phyloP scores from a whole-genome alignment of 2,329 filamentous ascomycete genomes.

The Fusarium caatingaense region DNA sequence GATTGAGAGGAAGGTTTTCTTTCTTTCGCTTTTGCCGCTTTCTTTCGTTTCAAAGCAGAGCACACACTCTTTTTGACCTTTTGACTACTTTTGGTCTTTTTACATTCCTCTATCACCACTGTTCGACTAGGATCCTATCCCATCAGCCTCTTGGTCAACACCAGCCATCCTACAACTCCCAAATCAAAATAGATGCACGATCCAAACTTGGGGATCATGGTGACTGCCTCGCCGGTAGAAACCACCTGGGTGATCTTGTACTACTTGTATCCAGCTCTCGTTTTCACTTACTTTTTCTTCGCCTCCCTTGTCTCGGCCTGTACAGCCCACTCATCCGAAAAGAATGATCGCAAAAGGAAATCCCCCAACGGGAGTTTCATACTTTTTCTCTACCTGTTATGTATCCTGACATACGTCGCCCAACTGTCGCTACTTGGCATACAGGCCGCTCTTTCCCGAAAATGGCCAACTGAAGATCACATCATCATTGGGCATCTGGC shows the following conservation, averaged over 20 bases:
- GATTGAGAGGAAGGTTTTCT: background rate
- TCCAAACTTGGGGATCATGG: constrained; percentile 17
- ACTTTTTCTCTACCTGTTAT: constrained; percentile 58
- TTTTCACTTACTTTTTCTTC: constrained; percentile 67
- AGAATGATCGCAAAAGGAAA: constrained; percentile 26
- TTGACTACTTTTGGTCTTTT: background rate
- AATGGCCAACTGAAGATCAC: constrained; percentile 60
- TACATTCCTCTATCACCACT: background rate
- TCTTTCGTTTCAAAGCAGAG: constrained; percentile 1
- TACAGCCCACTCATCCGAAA: constrained; percentile 61
- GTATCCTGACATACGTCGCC: constrained; percentile 59
- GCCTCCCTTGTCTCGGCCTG: constrained; percentile 66
- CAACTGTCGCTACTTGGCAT: constrained; percentile 58
- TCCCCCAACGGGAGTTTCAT: constrained; percentile 39
- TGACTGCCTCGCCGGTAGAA: constrained; percentile 31
- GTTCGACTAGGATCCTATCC: background rate
- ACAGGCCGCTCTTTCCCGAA: constrained; percentile 49
- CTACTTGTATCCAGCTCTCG: constrained; percentile 51
- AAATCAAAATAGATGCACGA: constrained; percentile 13
- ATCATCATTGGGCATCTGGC: constrained; percentile 68
- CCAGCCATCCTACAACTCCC: background rate
- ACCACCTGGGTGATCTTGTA: constrained; percentile 38
- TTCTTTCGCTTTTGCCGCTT: background rate
- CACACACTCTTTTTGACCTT: background rate
- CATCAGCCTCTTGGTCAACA: background rate